Base-by-base conservation (phyloP, 352 stramenopile genomes). In the Pythium phragmitis region DNA sequence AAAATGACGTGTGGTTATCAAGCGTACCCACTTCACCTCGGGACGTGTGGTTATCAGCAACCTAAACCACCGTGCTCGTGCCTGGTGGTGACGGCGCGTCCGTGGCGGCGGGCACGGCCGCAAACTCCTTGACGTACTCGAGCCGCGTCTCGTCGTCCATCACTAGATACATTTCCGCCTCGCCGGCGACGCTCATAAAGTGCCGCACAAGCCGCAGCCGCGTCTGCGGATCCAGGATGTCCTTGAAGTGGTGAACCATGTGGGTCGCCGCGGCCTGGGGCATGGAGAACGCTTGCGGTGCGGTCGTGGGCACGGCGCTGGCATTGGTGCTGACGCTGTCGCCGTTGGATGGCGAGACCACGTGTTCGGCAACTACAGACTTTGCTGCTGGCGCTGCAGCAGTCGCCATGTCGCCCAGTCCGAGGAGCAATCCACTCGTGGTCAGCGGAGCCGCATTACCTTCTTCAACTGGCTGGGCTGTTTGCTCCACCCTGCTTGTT, bases 81-180 rank as follows among this genome's bases (percentile, higher is more conserved):
- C 26, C 33, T 39, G 61, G 41, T 17, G 51, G 51, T 34, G 43
- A n/a, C n/a, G 61, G 21, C 28, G 46, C 34, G 13, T 43, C 30
- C 13, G 57, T 19, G 28, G 37, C 21, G 4, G 4, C 19, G 13
- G 41, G 33, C 4, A 39, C 13, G 16, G 30, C 46, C 1, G 47
- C 64, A 63, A 85, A 83, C 41, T 78, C 69, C 50, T 78, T 82
- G 57, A 80, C 70, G 63, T 76, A 82, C 65, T 79, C 73, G 16
- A 84, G 57, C 8, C 75, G 68, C 5, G 70, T 79, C 50, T 73
- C 65, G 45, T 76, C 70, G 60, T 78, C 70, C 77, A 86, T 86
- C 43, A 77, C 72, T 11, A 72, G 43, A 43, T 81, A 85, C 64
- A 79, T 77, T 56, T 82, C 71, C 2, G 74, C 69, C 39, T 82